phyloP scores from a whole-genome alignment of 805 yeast genomes.

The Suhomyces xylopsoci region DNA sequence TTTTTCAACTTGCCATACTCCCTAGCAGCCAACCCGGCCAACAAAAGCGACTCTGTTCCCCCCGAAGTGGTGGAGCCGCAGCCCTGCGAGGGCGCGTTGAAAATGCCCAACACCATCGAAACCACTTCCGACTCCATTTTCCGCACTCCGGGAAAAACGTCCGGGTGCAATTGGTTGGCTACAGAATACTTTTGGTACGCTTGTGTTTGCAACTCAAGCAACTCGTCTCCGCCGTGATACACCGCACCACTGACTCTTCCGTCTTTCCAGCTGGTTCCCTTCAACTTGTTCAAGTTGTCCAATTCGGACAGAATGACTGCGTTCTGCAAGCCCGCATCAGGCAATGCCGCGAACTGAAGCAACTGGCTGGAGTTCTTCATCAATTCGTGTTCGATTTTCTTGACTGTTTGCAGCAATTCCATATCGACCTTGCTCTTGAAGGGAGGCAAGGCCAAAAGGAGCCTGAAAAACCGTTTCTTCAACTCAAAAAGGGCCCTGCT shows the following conservation, averaged over 20 bases:
- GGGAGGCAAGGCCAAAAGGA: constrained; percentile 44
- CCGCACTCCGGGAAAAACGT: constrained; percentile 92
- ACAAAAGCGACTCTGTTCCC: constrained; percentile 88
- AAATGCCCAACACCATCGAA: constrained; percentile 78
- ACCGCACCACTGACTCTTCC: constrained; percentile 95
- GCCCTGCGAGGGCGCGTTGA: constrained; percentile 62
- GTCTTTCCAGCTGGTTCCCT: constrained; percentile 75
- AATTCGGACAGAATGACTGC: constrained; percentile 49
- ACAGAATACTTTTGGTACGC: constrained; percentile 78
- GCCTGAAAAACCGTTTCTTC: constrained; percentile 8
- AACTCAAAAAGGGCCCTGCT: not conserved
- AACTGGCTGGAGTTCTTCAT: constrained; percentile 52
- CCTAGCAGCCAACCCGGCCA: constrained; percentile 87
- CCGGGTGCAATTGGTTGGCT: constrained; percentile 95
- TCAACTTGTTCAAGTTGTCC: constrained; percentile 45
- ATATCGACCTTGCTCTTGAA: constrained; percentile 54
- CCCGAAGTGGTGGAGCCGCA: constrained; percentile 87
- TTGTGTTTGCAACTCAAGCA: constrained; percentile 67
- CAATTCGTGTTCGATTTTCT: constrained; percentile 52
- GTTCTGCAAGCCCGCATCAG: constrained; percentile 54
- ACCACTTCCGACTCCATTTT: constrained; percentile 97
- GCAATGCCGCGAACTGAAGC: constrained; percentile 49
- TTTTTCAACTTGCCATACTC: constrained; percentile 59
- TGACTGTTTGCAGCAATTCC: constrained; percentile 51
- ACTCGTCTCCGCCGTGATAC: constrained; percentile 88